Percentiles rank a stretch among this genome's conserved stretches.
These are phyloP conservation scores for Durusdinium trenchii DNA, from an alignment of 73 alveolate species.

Conservation along the genomic window DNA sequence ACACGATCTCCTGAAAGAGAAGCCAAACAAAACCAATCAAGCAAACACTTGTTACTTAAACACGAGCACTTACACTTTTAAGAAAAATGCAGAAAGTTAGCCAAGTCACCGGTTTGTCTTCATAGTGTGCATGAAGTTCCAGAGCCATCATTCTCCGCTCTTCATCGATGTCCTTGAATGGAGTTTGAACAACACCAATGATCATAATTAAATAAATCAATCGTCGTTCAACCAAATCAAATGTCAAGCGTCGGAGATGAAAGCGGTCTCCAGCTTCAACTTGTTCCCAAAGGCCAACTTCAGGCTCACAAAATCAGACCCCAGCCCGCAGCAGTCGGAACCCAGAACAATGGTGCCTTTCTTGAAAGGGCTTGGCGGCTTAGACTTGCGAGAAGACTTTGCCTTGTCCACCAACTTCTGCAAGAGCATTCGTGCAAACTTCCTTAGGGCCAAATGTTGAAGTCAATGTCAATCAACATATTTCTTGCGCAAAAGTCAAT, in stretches of 20 bases:
- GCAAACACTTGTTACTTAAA: neutral
- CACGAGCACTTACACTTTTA: neutral
- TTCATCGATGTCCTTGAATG: neutral
- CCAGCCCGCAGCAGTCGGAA: constrained; percentile 17
- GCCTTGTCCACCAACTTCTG: neutral
- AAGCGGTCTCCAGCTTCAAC: neutral
- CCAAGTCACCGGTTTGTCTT: constrained; percentile 24
- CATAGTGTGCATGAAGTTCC: constrained; percentile 20
- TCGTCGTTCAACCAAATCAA: no score
- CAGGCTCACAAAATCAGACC: constrained; percentile 15
- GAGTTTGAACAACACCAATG: no score
- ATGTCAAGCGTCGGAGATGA: neutral
- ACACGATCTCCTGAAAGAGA: neutral
- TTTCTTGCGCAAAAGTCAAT: no score
- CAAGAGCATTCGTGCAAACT: neutral
- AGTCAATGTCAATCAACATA: neutral
- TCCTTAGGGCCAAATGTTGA: neutral
- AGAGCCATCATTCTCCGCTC: constrained; percentile 2
- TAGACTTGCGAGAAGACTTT: neutral
- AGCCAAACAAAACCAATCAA: neutral
- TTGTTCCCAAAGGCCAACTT: neutral
- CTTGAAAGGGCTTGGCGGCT: neutral
- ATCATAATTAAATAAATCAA: no score
- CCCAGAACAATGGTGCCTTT: neutral
- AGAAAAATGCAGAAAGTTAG: neutral